A percentile compares a stretch with the other conserved stretches of the same genome.
These are phyloP conservation scores for Crithidia bombi DNA, from an alignment of 208 protist genomes.

Conservation along the genomic window DNA sequence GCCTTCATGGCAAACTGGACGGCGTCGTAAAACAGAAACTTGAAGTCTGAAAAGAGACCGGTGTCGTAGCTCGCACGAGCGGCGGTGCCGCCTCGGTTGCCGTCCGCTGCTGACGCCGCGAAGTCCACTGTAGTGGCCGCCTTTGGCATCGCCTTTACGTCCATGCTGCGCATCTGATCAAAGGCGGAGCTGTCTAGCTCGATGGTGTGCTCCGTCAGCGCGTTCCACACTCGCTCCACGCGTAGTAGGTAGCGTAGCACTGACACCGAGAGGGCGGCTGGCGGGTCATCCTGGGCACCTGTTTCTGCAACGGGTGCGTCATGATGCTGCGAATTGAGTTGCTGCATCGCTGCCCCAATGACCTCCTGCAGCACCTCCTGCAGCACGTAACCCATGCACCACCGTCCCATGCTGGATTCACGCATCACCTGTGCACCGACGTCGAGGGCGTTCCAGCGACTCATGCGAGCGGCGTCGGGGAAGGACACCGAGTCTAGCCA, in stretches of 20 bases:
- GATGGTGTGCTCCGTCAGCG: constrained; percentile 21
- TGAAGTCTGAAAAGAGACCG: constrained; percentile 8
- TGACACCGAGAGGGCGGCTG: neutral
- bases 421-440: constrained; percentile 32
- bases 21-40: constrained; percentile 24
- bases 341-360: neutral
- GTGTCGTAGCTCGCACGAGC: constrained; percentile 16
- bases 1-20: constrained; percentile 21
- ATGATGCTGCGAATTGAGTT: constrained; percentile 11
- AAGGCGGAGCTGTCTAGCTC: constrained; percentile 19
- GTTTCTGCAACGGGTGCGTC: neutral
- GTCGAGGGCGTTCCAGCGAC: constrained; percentile 23
- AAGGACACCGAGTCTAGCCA: constrained; percentile 20
- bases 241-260: constrained; percentile 25
- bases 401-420: constrained; percentile 21
- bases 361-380: constrained; percentile 25
- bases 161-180: constrained; percentile 7
- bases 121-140: neutral
- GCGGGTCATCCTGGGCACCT: constrained; percentile 11
- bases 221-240: constrained; percentile 26
- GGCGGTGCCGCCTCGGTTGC: neutral
- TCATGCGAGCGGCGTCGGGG: constrained; percentile 15
- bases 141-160: neutral
- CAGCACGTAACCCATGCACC: constrained; percentile 18
- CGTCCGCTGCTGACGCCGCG: neutral